Percentiles rank a stretch among this genome's conserved stretches.
phyloP scores from a whole-genome alignment of 148 eudicot species.

The Fagopyrum homotropicum region DNA sequence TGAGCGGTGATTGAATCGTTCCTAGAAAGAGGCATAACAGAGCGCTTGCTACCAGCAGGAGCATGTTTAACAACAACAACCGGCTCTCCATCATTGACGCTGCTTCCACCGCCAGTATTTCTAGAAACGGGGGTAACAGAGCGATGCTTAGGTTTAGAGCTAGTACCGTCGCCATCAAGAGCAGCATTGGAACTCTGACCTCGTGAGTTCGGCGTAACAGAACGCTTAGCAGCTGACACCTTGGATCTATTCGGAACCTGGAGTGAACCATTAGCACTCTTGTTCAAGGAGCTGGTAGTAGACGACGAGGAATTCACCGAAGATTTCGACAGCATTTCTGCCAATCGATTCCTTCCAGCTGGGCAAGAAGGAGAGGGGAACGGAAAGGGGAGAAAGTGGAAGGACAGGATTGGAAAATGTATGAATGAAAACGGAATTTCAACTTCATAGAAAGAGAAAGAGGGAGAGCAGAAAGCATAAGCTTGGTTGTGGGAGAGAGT shows the following conservation, averaged over 20 bases:
- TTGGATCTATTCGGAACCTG: not conserved
- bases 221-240: not conserved
- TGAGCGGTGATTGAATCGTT: not conserved
- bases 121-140: conserved; percentile 9
- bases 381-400: not conserved
- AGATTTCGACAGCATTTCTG: not conserved
- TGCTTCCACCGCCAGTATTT: not conserved
- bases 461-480: too few species aligned
- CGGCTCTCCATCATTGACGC: not conserved
- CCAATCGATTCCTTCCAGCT: not conserved
- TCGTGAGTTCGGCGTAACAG: conserved; percentile 1
- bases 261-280: not conserved
- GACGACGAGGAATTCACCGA: not conserved
- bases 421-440: not conserved
- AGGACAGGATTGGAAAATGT: not conserved
- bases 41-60: conserved; percentile 12
- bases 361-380: not conserved
- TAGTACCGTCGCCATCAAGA: not conserved
- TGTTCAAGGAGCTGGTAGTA: not conserved
- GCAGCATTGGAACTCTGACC: not conserved
- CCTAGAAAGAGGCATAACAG: conserved; percentile 3
- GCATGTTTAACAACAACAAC: not conserved
- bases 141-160: not conserved
- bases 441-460: conserved; percentile 1
- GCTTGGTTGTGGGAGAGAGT: not conserved